These are phyloP conservation scores for Biancaea sappan DNA, from an alignment of 306 rosid genomes.

Conservation along the genomic window DNA sequence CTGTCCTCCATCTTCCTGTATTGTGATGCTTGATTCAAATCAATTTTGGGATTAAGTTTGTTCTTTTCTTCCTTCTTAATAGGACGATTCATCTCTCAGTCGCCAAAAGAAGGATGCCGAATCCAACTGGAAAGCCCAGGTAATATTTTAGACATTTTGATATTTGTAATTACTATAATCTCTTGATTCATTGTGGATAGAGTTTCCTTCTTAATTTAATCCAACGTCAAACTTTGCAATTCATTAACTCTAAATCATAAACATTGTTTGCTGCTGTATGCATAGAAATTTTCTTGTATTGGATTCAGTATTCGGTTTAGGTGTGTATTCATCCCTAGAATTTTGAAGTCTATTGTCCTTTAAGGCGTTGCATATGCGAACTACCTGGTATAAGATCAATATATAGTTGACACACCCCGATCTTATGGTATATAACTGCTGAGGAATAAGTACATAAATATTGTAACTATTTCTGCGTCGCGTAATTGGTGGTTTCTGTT, in stretches of 20 bases:
- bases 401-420: background rate
- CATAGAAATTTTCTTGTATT: background rate
- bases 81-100: constrained; percentile 91
- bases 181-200: background rate
- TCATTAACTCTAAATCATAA: background rate
- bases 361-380: background rate
- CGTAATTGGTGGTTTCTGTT: background rate
- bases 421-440: background rate
- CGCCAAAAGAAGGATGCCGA: constrained; percentile 97
- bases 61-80: background rate
- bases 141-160: background rate
- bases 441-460: background rate
- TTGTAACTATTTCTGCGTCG: background rate
- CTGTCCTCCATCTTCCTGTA: background rate
- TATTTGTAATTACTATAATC: background rate
- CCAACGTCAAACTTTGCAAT: background rate
- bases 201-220: background rate
- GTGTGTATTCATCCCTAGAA: background rate
- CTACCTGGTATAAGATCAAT: background rate
- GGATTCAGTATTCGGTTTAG: background rate
- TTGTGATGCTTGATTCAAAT: background rate
- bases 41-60: background rate
- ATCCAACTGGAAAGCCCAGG: constrained; percentile 95
- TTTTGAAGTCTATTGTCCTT: background rate
- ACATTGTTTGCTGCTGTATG: background rate